Evolutionary conservation across 192 early-diverging fungal species (phyloP), one percentile per base, ranked within the genome.

Genomic region (Podila verticillata): DNA sequence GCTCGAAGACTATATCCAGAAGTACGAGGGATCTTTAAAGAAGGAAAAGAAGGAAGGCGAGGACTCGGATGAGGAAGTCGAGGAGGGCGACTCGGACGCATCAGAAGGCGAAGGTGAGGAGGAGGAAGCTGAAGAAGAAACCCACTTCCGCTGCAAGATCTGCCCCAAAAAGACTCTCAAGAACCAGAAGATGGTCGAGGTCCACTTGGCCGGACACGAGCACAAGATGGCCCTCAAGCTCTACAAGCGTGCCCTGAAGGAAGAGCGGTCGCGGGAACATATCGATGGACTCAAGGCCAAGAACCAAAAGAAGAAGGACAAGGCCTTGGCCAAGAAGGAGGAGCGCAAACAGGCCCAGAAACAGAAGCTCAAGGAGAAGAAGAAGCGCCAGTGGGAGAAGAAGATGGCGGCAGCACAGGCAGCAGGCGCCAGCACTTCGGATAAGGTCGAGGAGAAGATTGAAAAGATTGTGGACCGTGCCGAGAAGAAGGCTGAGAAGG

Each of bases 61-160:
- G 17, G 13, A 44, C 13, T 15, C 39, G 13, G 39, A 47, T 49
- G 65, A 63, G 34, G 59, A 62, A 5, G 63, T 30, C 4, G 63
- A 64, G 15, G 63, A 64, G 10, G 58, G 30, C 20, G 30, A 32
- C 51, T 54, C 51, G 51, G 58, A 32, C 17, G 30, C 28, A 20
- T 28, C 28, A 24, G 36, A 65, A 39, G 58, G 51, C 15, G 63
- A 59, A 22, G 74, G 36, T 9, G 61, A 59, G 19, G 65, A 20
- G 19, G 51, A 47, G 8, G 74, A 66, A n/a, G 67, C 58, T n/a
- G 74, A 79, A 44, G 75, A 47, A 24, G 58, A 70, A 15, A 72
- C 69, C 34, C 75, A 79, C 61, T 79, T 71, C 65, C 75, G 75
- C 32, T 79, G 75, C 75, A 79, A 79, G 65, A 72, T 79, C 65